Conservation (phyloP, 495 filamentous ascomycete genomes). For the Penicillium antarcticum region DNA sequence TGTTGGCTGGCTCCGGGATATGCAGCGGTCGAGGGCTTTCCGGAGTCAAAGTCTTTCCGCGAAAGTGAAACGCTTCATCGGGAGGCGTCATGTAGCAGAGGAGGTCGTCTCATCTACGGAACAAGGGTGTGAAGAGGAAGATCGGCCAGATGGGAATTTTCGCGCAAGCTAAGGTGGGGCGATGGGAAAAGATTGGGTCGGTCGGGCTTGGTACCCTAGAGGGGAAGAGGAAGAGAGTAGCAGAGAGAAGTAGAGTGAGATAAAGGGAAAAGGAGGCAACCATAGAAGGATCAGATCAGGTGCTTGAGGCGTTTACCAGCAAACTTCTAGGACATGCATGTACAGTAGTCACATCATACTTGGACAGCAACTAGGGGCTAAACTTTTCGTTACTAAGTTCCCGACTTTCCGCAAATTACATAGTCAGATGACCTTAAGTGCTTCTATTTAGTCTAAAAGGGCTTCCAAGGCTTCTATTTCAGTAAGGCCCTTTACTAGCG, state of each 20-base stretch:
- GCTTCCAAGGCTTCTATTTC: too few species aligned
- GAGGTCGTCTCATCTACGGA: constrained; percentile 44
- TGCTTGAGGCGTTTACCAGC: too few species aligned
- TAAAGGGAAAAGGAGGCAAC: background rate
- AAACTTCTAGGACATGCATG: too few species aligned
- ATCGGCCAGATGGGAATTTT: constrained; percentile 17
- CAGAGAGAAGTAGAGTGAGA: background rate
- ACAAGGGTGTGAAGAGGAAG: constrained; percentile 2
- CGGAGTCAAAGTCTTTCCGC: constrained; percentile 66
- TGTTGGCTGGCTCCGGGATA: constrained; percentile 65
- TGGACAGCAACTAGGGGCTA: too few species aligned
- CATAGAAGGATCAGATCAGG: too few species aligned
- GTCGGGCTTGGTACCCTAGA: background rate
- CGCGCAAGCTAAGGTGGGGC: constrained; percentile 34
- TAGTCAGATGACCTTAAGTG: too few species aligned
- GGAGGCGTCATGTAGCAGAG: constrained; percentile 60
- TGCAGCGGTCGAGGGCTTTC: constrained; percentile 70
- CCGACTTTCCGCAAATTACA: too few species aligned
- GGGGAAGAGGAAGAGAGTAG: background rate
- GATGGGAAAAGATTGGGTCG: constrained; percentile 23
- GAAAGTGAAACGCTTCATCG: constrained; percentile 62
- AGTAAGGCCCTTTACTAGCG: background rate
- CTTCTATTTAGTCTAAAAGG: too few species aligned
- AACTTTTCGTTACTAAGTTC: too few species aligned
- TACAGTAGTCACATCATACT: too few species aligned